Evolutionary conservation across 768 basidiomycete species (phyloP).

Genomic region (Agaricus bisporus): DNA sequence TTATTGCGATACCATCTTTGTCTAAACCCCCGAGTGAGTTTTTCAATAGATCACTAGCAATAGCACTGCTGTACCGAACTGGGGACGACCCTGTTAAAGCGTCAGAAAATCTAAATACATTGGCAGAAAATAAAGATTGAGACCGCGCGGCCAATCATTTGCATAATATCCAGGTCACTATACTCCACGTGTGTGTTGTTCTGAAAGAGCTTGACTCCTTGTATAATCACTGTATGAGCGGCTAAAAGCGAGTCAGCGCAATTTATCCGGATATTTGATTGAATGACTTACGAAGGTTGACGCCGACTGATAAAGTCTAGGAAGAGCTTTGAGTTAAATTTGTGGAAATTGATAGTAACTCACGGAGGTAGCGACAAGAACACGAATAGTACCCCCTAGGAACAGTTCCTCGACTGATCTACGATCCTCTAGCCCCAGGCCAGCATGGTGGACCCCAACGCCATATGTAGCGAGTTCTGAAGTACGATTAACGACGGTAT

Average conservation of each 20-base stretch:
- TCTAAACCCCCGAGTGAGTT: slow-evolving; percentile 35
- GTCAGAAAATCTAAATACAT: background rate
- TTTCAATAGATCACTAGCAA: background rate
- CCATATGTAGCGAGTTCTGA: slow-evolving; percentile 64
- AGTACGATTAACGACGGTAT: background rate
- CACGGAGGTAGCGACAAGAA: slow-evolving; percentile 83
- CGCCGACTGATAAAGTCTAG: slow-evolving; percentile 92
- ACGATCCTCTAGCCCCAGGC: slow-evolving; percentile 69
- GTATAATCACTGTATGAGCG: slow-evolving; percentile 90
- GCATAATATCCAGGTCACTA: slow-evolving; percentile 88
- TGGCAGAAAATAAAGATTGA: slow-evolving; percentile 16
- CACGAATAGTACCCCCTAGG: slow-evolving; percentile 50
- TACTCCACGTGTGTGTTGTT: slow-evolving; percentile 72
- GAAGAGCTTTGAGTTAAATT: background rate
- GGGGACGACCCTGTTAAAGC: slow-evolving; percentile 69
- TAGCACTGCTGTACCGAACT: slow-evolving; percentile 56
- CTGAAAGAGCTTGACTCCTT: slow-evolving; percentile 80
- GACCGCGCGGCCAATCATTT: slow-evolving; percentile 95
- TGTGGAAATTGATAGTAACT: background rate
- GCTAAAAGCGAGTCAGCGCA: slow-evolving; percentile 34
- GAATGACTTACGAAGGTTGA: slow-evolving; percentile 74
- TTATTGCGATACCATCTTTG: slow-evolving; percentile 76
- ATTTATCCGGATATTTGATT: background rate
- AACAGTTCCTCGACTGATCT: slow-evolving; percentile 70
- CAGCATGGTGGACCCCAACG: slow-evolving; percentile 91